Conservation (phyloP, 2,329 filamentous ascomycete genomes). For the Aspergillus thermomutatus region DNA sequence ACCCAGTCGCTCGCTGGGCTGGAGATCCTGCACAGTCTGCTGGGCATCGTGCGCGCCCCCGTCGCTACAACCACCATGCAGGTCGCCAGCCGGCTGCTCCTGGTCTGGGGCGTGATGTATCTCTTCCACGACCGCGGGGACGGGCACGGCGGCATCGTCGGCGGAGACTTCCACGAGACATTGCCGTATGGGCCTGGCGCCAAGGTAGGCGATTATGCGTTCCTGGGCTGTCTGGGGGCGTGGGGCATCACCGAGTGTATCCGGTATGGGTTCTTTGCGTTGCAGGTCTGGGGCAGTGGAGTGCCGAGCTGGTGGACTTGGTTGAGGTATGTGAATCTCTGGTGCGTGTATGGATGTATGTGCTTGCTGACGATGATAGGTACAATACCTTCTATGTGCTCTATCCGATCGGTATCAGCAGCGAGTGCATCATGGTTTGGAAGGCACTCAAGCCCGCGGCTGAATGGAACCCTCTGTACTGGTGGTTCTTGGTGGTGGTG, state of each 20-base stretch:
- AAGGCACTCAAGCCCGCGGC: conserved; percentile 61
- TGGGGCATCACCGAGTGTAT: conserved; percentile 92
- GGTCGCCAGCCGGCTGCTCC: conserved; percentile 78
- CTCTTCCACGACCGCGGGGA: conserved; percentile 66
- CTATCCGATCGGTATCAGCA: conserved; percentile 86
- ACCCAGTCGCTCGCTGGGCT: conserved; percentile 80
- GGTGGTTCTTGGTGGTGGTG: conserved; percentile 61
- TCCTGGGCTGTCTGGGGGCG: conserved; percentile 61
- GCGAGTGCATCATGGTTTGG: conserved; percentile 80
- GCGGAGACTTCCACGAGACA: conserved; percentile 13
- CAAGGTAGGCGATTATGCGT: conserved; percentile 39
- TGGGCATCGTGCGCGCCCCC: conserved; percentile 81
- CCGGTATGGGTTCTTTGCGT: conserved; percentile 86
- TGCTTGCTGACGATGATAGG: conserved; percentile 23
- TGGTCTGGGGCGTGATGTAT: conserved; percentile 81
- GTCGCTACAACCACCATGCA: conserved; percentile 85
- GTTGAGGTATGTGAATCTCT: conserved; percentile 37
- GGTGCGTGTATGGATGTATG: background rate
- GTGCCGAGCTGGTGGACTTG: conserved; percentile 69
- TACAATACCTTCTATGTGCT: conserved; percentile 91
- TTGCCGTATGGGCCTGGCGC: conserved; percentile 4
- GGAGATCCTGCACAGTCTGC: conserved; percentile 76
- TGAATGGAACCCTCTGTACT: conserved; percentile 49
- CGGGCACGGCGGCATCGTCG: conserved; percentile 52
- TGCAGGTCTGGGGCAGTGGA: conserved; percentile 54